Evolutionary conservation across 345 rosid genomes (phyloP), one percentile per base, ranked within the genome.

Genomic region (Murraya paniculata): DNA sequence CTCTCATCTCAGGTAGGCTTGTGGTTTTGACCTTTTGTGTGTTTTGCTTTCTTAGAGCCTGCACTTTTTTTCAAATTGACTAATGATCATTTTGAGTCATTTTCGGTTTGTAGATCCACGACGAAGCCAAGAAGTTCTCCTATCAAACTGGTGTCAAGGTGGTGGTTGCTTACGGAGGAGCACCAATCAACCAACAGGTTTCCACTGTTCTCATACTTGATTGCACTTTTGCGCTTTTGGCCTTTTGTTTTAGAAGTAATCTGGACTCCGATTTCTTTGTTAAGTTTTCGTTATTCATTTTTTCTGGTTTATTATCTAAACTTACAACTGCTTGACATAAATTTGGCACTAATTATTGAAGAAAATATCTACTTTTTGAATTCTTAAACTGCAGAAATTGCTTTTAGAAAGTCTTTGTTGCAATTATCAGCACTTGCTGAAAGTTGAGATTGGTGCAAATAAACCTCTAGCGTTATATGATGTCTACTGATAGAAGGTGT

Each of bases 101-200:
- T 38, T 33, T 16, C 30, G 9, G n/a, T 22, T 79, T 88, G 85
- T 88, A 95, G 99, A 95, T 95, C 83, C 99, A 95, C 67, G 98
- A 95, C 59, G 99, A 95, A 87, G 99, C 98, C 69, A 95, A 61
- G 82, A 95, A 95, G 81, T 95, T 95, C 80, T 80, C 99, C 11
- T 95, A 92, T 86, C 97, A 95, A 90, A 95, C 99, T 21, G 98
- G 99, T 83, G 98, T 95, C 71, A 93, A 89, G 84, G 99, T 91
- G 64, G 98, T 92, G 41, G 99, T 95, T 90, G 98, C 91, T 68
- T 95, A 95, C 86, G 99, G 99, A 80, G 99, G 99, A 79, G 94
- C 99, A 64, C 99, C 99, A 55, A 88, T 95, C 75, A 86, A 85
- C 77, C 96, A 89, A 50, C 99, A 95, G 94, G 99, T 95, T 31